Percentiles rank a stretch among this genome's conserved stretches.
phyloP scores from a whole-genome alignment of 2,329 filamentous ascomycete species.

The Sporothrix curviconia region DNA sequence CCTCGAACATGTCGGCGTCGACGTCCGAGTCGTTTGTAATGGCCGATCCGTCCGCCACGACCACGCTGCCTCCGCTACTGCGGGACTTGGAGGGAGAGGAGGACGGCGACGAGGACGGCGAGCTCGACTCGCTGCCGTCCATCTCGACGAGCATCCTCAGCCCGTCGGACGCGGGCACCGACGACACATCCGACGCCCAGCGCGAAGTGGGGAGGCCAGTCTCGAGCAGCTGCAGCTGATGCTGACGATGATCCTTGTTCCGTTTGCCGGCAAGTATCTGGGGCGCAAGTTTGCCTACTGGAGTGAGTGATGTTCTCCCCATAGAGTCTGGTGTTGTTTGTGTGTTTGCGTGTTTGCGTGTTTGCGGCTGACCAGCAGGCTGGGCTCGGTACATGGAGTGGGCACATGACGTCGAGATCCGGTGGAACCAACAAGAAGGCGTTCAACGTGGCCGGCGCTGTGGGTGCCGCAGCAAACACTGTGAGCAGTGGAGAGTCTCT shows the following conservation, averaged over 20 bases:
- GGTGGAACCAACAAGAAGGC: conserved; percentile 54
- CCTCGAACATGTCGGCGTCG: conserved; percentile 20
- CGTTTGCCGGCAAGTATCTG: conserved; percentile 90
- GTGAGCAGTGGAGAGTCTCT: conserved; percentile 32
- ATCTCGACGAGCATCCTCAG: conserved; percentile 43
- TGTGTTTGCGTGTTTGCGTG: background rate
- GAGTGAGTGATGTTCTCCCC: conserved; percentile 65
- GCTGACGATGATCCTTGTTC: conserved; percentile 88
- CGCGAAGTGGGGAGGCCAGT: conserved; percentile 90
- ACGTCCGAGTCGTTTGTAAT: conserved; percentile 46
- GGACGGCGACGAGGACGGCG: conserved; percentile 43
- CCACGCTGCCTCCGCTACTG: conserved; percentile 8
- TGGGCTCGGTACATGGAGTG: conserved; percentile 94
- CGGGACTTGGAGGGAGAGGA: background rate
- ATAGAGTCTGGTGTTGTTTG: too few species aligned
- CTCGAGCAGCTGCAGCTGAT: conserved; percentile 89
- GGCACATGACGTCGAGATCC: conserved; percentile 75
- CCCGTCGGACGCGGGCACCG: conserved; percentile 29
- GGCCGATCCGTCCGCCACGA: conserved; percentile 38
- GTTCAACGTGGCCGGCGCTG: conserved; percentile 57
- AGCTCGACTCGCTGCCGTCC: conserved; percentile 59
- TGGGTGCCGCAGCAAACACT: conserved; percentile 54
- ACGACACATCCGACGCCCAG: conserved; percentile 76
- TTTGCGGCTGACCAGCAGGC: conserved; percentile 44
- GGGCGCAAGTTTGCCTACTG: conserved; percentile 93